Base-by-base conservation (phyloP, 768 basidiomycete genomes). In the Lenzites betulinus region DNA sequence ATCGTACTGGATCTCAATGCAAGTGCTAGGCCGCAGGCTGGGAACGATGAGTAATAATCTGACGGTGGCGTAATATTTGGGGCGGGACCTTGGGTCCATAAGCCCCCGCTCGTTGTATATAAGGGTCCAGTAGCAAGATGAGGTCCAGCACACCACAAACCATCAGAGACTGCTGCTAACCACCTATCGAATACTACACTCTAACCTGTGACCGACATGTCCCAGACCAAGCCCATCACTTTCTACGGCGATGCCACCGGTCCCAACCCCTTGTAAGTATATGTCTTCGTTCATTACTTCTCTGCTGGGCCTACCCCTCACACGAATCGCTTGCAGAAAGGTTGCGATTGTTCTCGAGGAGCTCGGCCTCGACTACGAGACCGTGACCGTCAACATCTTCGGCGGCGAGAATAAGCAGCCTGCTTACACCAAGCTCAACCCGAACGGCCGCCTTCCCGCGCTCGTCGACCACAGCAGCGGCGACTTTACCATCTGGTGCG, bases 391-490 rank as follows among this genome's bases (percentile, higher is more conserved):
- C 57, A 66, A 70, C 60, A 66, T 71, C 63, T 15, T 22, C 30
- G 63, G 60, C 33, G 39, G 41, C 39, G 72, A 70, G 63, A 68
- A 71, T 20, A 73, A 73, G 62, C 52, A 58, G 16, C 64, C 67
- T 7, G 67, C 58, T 20, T 59, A 61, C 67, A 52, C 60, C 35
- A 66, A 71, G 65, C 59, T 66, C 58, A 74, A 75, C 62, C 73
- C 72, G 5, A 74, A 73, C 66, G 75, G 76, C 1, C 73, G 76
- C 20, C 72, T 77, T 46, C 76, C 76, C 13, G 69, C 74, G 9
- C 56, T 78, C 48, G 65, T 73, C 51, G 74, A 78, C 63, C 69
- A 73, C 63, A 61, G 67, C 43, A 70, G 71, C 64, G 51, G 56
- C 53, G 74, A 74, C 60, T 72, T 74, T 64, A 54, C 63, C 1